Percentiles rank a stretch among this genome's conserved stretches.
Conservation (phyloP, 441 rosid species). For the Pelargonium fulgidum region DNA sequence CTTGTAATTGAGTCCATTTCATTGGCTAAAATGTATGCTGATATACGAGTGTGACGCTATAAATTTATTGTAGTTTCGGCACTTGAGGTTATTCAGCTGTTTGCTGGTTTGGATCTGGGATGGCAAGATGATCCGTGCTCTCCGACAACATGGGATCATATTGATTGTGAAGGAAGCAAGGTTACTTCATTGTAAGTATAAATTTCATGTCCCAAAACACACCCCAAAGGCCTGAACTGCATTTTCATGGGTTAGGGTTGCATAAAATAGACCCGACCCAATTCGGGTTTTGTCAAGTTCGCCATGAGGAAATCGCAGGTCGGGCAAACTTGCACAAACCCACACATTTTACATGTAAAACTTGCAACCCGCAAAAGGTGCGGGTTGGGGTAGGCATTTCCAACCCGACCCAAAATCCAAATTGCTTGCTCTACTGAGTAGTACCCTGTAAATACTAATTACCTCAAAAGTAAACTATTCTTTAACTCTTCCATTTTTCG, state of each 20-base stretch:
- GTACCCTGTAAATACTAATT: too few species aligned
- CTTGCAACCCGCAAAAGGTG: too few species aligned
- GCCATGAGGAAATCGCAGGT: too few species aligned
- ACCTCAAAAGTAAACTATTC: not conserved
- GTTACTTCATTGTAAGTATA: constrained; percentile 66
- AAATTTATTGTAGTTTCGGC: constrained; percentile 59
- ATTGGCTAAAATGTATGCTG: not conserved
- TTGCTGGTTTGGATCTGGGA: constrained; percentile 60
- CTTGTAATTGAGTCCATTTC: constrained; percentile 12
- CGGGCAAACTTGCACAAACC: too few species aligned
- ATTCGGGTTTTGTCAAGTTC: too few species aligned
- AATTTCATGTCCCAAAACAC: not conserved
- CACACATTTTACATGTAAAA: too few species aligned
- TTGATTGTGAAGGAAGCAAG: constrained; percentile 64
- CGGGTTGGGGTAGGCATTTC: too few species aligned
- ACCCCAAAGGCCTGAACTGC: too few species aligned
- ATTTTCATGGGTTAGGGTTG: too few species aligned
- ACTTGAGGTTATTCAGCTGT: constrained; percentile 78
- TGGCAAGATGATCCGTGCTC: constrained; percentile 97
- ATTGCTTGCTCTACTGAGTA: too few species aligned
- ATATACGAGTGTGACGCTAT: not conserved
- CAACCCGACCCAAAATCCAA: too few species aligned
- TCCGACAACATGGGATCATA: constrained; percentile 60
- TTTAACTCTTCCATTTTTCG: not conserved
- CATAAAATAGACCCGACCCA: too few species aligned